These are phyloP conservation scores for Tarenaya hassleriana DNA, from an alignment of 345 rosid genomes.

Conservation along the genomic window DNA sequence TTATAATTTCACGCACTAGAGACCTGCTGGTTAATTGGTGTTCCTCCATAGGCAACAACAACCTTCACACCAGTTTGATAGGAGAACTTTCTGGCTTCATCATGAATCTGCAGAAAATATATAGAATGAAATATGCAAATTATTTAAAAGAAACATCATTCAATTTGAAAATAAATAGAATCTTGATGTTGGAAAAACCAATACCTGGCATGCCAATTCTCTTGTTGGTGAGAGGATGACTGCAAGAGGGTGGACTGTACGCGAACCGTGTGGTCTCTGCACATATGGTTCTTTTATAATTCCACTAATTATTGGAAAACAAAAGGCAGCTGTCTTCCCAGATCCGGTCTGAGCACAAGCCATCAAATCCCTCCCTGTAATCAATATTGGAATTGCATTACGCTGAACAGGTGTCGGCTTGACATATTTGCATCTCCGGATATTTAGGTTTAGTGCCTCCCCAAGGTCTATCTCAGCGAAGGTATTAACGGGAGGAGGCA, in stretches of 20 bases:
- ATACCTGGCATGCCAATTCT: constrained; percentile 89
- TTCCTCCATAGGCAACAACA: constrained; percentile 99
- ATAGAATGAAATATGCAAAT: not conserved
- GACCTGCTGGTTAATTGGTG: constrained; percentile 94
- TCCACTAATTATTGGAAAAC: constrained; percentile 94
- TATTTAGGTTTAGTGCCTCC: constrained; percentile 77
- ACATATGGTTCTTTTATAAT: constrained; percentile 60
- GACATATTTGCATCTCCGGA: constrained; percentile 90
- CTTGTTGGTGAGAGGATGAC: constrained; percentile 97
- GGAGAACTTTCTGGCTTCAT: constrained; percentile 89
- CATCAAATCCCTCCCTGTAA: constrained; percentile 88
- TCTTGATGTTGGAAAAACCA: constrained; percentile 17
- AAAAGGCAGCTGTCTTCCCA: constrained; percentile 99
- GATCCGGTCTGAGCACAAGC: constrained; percentile 99
- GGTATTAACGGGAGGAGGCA: constrained; percentile 86
- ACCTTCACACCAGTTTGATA: constrained; percentile 99
- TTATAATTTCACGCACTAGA: not conserved
- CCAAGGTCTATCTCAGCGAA: constrained; percentile 96
- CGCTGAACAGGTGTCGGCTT: constrained; percentile 98
- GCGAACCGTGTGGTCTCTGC: constrained; percentile 85
- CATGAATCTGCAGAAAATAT: constrained; percentile 67
- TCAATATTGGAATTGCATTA: constrained; percentile 80
- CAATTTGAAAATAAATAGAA: not conserved
- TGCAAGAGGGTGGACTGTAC: constrained; percentile 83
- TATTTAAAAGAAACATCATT: not conserved